Evolutionary conservation across 306 rosid genomes (phyloP).

Genomic region (Medicago truncatula): DNA sequence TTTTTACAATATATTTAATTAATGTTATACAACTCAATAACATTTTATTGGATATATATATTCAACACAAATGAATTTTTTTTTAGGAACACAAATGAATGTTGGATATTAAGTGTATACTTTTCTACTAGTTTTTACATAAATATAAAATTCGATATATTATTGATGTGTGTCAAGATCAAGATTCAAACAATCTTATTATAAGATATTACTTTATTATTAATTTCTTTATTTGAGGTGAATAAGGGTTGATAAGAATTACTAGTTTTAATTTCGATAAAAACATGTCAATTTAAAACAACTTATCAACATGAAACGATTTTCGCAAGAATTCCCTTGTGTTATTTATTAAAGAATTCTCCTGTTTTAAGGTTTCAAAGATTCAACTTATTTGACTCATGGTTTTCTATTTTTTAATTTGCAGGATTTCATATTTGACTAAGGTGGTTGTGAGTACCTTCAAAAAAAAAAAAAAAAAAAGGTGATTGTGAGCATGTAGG

Average conservation of each 20-base stretch:
- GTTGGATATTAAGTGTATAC: too few species aligned
- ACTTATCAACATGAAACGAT: not conserved
- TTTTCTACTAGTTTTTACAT: too few species aligned
- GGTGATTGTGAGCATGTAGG: not conserved
- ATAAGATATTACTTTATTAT: too few species aligned
- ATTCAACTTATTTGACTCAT: conserved; percentile 30
- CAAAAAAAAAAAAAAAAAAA: too few species aligned
- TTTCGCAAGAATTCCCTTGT: not conserved
- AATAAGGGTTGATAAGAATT: not conserved
- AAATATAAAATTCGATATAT: too few species aligned
- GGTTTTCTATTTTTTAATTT: not conserved
- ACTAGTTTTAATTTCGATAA: not conserved
- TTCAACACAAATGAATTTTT: too few species aligned
- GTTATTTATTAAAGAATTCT: not conserved
- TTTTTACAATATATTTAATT: too few species aligned
- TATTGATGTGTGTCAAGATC: too few species aligned
- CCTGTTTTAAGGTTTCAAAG: conserved; percentile 8
- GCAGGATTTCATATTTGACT: not conserved
- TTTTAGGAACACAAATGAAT: too few species aligned
- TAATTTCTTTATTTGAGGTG: not conserved
- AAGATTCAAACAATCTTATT: too few species aligned
- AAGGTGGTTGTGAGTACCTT: not conserved
- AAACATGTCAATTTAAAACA: not conserved
- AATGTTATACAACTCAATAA: too few species aligned
- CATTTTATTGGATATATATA: too few species aligned